These are phyloP conservation scores for Beauveria varroae DNA, from an alignment of 2,329 filamentous ascomycete species.

Conservation along the genomic window DNA sequence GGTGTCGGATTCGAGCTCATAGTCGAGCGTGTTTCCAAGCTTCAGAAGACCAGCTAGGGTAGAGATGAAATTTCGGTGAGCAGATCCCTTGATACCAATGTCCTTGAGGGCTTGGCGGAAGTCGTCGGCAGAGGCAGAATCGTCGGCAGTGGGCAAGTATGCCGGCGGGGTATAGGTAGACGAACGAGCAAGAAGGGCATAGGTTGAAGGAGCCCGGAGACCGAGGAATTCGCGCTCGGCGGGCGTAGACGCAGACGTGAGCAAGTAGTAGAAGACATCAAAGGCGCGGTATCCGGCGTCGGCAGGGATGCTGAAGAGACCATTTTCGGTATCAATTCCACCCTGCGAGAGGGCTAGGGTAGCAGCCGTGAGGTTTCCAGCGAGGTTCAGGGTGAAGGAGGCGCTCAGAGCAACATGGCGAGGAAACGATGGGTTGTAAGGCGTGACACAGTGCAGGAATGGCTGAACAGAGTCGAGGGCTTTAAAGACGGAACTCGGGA, in stretches of 20 bases:
- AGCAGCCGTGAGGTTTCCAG: constrained; percentile 70
- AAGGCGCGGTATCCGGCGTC: constrained; percentile 85
- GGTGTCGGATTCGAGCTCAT: constrained; percentile 73
- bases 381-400: constrained; percentile 71
- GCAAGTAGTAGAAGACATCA: constrained; percentile 94
- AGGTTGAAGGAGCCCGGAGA: constrained; percentile 68
- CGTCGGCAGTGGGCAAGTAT: constrained; percentile 87
- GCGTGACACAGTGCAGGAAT: constrained; percentile 81
- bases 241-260: constrained; percentile 83
- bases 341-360: constrained; percentile 74
- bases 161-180: constrained; percentile 79
- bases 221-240: constrained; percentile 84
- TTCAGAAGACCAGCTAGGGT: constrained; percentile 81
- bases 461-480: constrained; percentile 76
- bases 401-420: constrained; percentile 75
- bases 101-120: constrained; percentile 80
- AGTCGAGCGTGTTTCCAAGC: constrained; percentile 82
- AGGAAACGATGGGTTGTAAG: constrained; percentile 77
- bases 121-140: constrained; percentile 87
- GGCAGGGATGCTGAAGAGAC: constrained; percentile 71
- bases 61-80: constrained; percentile 76
- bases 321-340: constrained; percentile 76
- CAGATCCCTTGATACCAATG: constrained; percentile 85
- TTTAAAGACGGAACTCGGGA: constrained; percentile 68
- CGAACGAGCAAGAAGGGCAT: constrained; percentile 72